These are phyloP conservation scores for Boletus coccyginus DNA, from an alignment of 768 basidiomycete genomes.

Conservation along the genomic window DNA sequence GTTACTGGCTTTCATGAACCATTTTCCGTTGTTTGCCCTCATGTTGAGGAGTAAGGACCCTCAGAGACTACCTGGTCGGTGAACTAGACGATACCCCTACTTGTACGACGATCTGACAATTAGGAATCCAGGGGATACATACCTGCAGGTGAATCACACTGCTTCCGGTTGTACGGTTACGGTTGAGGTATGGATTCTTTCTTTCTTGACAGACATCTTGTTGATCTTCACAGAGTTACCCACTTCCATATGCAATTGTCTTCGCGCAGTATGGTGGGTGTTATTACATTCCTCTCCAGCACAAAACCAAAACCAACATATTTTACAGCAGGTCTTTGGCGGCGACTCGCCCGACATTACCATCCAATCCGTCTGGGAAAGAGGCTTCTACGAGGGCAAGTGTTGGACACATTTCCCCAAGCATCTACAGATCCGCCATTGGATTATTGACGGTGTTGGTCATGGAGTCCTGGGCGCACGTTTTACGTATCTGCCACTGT, in stretches of 20 bases:
- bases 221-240: constrained; percentile 44
- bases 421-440: constrained; percentile 3
- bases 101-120: background rate
- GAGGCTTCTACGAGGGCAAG: constrained; percentile 46
- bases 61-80: constrained; percentile 71
- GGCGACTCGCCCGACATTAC: constrained; percentile 51
- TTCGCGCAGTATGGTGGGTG: constrained; percentile 56
- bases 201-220: background rate
- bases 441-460: constrained; percentile 8
- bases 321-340: constrained; percentile 46
- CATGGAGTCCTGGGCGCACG: constrained; percentile 16
- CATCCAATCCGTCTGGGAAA: constrained; percentile 55
- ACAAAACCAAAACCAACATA: background rate
- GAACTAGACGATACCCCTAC: background rate
- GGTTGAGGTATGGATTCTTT: constrained; percentile 16
- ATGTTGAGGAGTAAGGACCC: constrained; percentile 85
- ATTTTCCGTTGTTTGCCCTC: constrained; percentile 88
- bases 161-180: constrained; percentile 19
- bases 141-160: constrained; percentile 27
- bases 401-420: constrained; percentile 48
- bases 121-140: constrained; percentile 24
- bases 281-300: background rate
- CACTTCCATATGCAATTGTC: constrained; percentile 47
- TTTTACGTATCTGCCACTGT: constrained; percentile 27
- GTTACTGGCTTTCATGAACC: constrained; percentile 77